Percentiles rank a stretch among this genome's conserved stretches.
Evolutionary conservation across 108 stramenopile species (phyloP).

Genomic region (Fragilaria radians): DNA sequence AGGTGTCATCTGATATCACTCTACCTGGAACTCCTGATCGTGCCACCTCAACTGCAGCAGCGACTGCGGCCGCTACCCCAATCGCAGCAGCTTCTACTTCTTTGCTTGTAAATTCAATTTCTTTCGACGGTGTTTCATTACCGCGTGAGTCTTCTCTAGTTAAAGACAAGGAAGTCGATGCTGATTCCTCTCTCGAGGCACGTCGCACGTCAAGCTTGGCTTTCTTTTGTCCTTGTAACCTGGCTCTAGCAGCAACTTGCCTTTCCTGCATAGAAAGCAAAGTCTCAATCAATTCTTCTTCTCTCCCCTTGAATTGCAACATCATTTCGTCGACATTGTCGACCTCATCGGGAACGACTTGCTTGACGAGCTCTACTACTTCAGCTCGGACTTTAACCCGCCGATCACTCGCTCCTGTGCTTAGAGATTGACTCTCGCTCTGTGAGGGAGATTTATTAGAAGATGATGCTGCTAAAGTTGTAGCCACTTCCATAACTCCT

Average conservation of each 20-base stretch:
- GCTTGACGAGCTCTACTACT: slow-evolving; percentile 67
- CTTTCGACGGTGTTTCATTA: too few species aligned
- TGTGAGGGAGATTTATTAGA: neutral
- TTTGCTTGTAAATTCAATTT: slow-evolving; percentile 5
- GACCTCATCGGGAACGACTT: slow-evolving; percentile 80
- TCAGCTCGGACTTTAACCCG: slow-evolving; percentile 41
- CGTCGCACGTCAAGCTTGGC: slow-evolving; percentile 68
- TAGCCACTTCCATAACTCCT: slow-evolving; percentile 78
- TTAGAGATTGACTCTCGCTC: slow-evolving; percentile 14
- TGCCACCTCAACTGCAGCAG: slow-evolving; percentile 3
- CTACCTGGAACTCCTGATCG: neutral
- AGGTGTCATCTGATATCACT: neutral
- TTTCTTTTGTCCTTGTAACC: slow-evolving; percentile 59
- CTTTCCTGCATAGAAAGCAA: slow-evolving; percentile 84
- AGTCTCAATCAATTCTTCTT: slow-evolving; percentile 84
- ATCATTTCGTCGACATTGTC: slow-evolving; percentile 90
- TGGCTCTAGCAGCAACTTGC: slow-evolving; percentile 63
- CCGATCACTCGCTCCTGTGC: slow-evolving; percentile 16
- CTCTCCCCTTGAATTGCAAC: slow-evolving; percentile 79
- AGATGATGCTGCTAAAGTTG: slow-evolving; percentile 50
- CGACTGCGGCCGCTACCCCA: slow-evolving; percentile 2
- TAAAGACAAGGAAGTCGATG: neutral
- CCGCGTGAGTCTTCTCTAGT: neutral
- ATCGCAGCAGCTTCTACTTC: slow-evolving; percentile 18
- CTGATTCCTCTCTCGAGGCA: slow-evolving; percentile 11